Base-by-base conservation (phyloP, 768 basidiomycete genomes). In the Kwoniella sp. region DNA sequence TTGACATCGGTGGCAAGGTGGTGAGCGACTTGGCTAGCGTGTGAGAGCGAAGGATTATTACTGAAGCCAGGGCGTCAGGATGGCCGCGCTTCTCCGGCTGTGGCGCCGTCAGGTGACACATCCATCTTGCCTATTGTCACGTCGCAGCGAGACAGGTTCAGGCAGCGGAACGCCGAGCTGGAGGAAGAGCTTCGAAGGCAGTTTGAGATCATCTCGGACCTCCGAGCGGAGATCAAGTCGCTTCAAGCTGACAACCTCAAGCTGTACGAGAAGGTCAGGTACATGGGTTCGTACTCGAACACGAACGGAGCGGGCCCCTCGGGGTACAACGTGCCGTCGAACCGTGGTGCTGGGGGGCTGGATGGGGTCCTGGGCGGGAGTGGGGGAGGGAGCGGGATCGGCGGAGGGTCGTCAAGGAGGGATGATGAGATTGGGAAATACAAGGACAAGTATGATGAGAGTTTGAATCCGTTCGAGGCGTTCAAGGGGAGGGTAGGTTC, bases 71-170 rank as follows among this genome's bases (percentile, higher is more conserved):
- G n/a, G n/a, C n/a, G n/a, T 4, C 42, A 67, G 63, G 71, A 69
- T 12, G 68, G 57, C 9, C 57, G 56, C 34, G 50, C 83, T 22
- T 63, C 83, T 3, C 84, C 88, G 0, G 82, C 88, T 60, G 82
- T 83, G 1, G 86, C 87, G 65, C 77, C 5, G 75, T 83, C 28
- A 81, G 88, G 87, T 5, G 93, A 98, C 67, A 88, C 86, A 0
- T 92, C 90, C 8, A 98, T 98, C 63, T 76, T 99, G n/a, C 95
- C 93, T 2, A 98, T 99, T 60, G 95, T 98, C 33, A 96, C 95
- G 1, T 87, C 88, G 65, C 95, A 99, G 70, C 81, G 95, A 51
- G 95, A 99, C 70, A 81, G 93, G n/a, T 99, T 98, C 82, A 80
- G 93, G 44, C 89, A 92, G 72, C 84, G 95, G 17, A 98, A 98